phyloP scores from a whole-genome alignment of 2,329 filamentous ascomycete genomes.

The Trichothecium roseum region DNA sequence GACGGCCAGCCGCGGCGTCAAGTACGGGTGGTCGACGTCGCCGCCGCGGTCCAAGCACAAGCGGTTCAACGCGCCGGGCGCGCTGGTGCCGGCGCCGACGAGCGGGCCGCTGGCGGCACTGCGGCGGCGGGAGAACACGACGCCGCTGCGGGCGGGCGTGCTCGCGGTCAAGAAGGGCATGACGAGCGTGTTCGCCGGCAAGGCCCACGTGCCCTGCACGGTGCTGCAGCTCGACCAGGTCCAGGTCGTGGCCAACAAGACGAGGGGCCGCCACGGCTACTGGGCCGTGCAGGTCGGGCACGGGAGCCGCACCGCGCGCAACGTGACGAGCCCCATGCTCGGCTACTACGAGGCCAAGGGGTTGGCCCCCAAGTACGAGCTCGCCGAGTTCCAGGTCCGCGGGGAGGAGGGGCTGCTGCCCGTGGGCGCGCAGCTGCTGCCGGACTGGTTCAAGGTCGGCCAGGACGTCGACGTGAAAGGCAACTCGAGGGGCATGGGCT shows the following conservation, averaged over 20 bases:
- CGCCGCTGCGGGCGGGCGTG: slow-evolving; percentile 64
- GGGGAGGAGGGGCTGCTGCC: slow-evolving; percentile 60
- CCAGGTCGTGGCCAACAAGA: slow-evolving; percentile 83
- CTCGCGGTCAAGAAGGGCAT: slow-evolving; percentile 91
- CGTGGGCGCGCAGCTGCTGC: slow-evolving; percentile 64
- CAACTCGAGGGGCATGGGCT: slow-evolving; percentile 78
- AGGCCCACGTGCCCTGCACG: slow-evolving; percentile 73
- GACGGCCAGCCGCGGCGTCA: slow-evolving; percentile 37
- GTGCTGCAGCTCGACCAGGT: slow-evolving; percentile 89
- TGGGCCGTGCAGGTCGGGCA: slow-evolving; percentile 85
- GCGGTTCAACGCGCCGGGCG: slow-evolving; percentile 49
- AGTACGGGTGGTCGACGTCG: slow-evolving; percentile 52
- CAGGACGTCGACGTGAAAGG: slow-evolving; percentile 83
- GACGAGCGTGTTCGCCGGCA: slow-evolving; percentile 79
- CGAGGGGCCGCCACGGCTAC: slow-evolving; percentile 71
- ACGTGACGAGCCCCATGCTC: slow-evolving; percentile 71
- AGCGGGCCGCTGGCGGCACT: slow-evolving; percentile 52
- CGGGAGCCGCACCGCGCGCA: slow-evolving; percentile 62
- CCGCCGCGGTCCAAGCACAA: slow-evolving; percentile 39
- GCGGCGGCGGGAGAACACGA: slow-evolving; percentile 45
- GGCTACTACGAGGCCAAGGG: slow-evolving; percentile 81
- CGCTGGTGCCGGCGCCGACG: slow-evolving; percentile 45
- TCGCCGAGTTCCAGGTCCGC: slow-evolving; percentile 82
- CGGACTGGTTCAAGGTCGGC: slow-evolving; percentile 86
- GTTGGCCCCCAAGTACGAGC: slow-evolving; percentile 71